Conservation (phyloP, 306 rosid species). For the Boehmeria nivea region DNA sequence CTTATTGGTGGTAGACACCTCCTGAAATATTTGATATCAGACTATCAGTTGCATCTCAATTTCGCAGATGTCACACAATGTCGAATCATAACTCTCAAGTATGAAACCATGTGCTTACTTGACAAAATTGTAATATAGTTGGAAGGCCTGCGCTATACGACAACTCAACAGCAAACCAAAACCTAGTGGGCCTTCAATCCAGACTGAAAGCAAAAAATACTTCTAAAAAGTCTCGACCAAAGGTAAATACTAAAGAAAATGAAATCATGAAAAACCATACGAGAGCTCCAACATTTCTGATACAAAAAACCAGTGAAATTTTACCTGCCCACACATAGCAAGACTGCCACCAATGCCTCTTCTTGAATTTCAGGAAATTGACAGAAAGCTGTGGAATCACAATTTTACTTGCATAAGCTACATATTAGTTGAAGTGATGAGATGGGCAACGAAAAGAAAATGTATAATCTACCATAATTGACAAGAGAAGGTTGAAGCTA, state of each 20-base stretch:
- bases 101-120: constrained; percentile 46
- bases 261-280: constrained; percentile 5
- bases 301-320: constrained; percentile 21
- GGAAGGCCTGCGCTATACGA: constrained; percentile 77
- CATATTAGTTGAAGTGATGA: background rate
- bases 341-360: constrained; percentile 71
- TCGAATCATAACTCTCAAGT: background rate
- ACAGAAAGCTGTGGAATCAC: constrained; percentile 46
- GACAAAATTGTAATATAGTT: constrained; percentile 76
- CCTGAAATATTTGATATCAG: constrained; percentile 48
- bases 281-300: background rate
- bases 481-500: constrained; percentile 75
- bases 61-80: background rate
- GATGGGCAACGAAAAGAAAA: background rate
- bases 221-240: background rate
- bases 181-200: constrained; percentile 92
- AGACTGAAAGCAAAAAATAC: constrained; percentile 55
- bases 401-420: background rate
- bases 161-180: constrained; percentile 86
- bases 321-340: constrained; percentile 94
- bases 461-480: constrained; percentile 53
- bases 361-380: constrained; percentile 46
- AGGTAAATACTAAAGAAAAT: constrained; percentile 11
- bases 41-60: constrained; percentile 10
- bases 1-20: constrained; percentile 82